Conservation (phyloP, 208 protist species). For the Endotrypanum monterogeii region DNA sequence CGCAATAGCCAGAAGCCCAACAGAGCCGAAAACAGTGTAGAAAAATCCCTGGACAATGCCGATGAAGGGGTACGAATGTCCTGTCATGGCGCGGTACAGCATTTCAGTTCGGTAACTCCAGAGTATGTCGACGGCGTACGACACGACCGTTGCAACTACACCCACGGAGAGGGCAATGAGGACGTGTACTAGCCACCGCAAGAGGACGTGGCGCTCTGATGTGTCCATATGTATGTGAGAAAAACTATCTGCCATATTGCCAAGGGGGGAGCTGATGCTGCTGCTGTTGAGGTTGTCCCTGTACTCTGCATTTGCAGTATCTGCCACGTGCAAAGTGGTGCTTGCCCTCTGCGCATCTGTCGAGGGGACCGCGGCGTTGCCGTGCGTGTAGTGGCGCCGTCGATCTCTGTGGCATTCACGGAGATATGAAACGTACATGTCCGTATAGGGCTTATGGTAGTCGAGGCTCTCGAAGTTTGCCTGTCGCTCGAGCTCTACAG, state of each 20-base stretch:
- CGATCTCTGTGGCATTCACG: conserved; percentile 35
- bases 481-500: conserved; percentile 53
- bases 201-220: conserved; percentile 51
- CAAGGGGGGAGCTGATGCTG: conserved; percentile 1
- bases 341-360: conserved; percentile 13
- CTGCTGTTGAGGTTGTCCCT: not conserved
- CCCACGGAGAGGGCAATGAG: conserved; percentile 84
- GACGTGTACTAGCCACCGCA: conserved; percentile 87
- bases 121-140: conserved; percentile 67
- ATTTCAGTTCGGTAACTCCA: conserved; percentile 51
- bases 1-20: conserved; percentile 52
- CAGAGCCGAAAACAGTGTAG: conserved; percentile 50
- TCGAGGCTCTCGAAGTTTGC: conserved; percentile 83
- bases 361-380: conserved; percentile 8
- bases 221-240: conserved; percentile 41
- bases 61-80: conserved; percentile 16
- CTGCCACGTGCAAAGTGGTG: not conserved
- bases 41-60: conserved; percentile 47
- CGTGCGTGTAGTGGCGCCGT: conserved; percentile 12
- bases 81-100: conserved; percentile 46
- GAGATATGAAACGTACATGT: conserved; percentile 82
- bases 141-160: conserved; percentile 68
- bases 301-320: no score
- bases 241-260: conserved; percentile 18
- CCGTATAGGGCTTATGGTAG: conserved; percentile 83